These are phyloP conservation scores for Boletellus ananas DNA, from an alignment of 768 basidiomycete species.

Conservation along the genomic window DNA sequence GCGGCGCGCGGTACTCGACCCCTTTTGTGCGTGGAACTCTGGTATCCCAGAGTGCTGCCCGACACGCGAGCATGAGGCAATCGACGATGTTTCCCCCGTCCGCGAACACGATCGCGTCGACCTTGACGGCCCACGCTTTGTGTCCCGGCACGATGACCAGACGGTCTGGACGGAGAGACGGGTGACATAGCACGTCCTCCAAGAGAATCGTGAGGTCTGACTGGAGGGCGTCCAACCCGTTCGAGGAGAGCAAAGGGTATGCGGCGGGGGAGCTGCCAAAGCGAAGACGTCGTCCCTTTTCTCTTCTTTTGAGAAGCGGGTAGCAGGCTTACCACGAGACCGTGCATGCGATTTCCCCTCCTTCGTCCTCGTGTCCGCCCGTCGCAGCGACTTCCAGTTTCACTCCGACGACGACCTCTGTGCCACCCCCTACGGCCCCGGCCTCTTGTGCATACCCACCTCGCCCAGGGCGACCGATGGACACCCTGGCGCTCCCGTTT, in stretches of 20 bases:
- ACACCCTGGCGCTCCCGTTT: slow-evolving; percentile 78
- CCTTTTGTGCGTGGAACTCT: slow-evolving; percentile 70
- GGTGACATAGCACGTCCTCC: slow-evolving; percentile 61
- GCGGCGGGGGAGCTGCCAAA: slow-evolving; percentile 69
- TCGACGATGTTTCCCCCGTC: slow-evolving; percentile 77
- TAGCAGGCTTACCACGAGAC: slow-evolving; percentile 67
- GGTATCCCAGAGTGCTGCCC: slow-evolving; percentile 78
- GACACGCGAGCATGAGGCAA: slow-evolving; percentile 72
- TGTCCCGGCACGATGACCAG: slow-evolving; percentile 54
- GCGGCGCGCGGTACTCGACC: slow-evolving; percentile 59
- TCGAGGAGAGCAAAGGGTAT: slow-evolving; percentile 63
- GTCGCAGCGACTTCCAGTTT: slow-evolving; percentile 71
- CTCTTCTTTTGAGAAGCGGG: no score
- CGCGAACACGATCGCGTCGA: slow-evolving; percentile 71
- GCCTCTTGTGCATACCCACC: slow-evolving; percentile 75
- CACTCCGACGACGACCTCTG: slow-evolving; percentile 73
- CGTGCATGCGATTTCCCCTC: slow-evolving; percentile 60
- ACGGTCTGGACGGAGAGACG: slow-evolving; percentile 62
- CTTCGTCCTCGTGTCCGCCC: slow-evolving; percentile 47
- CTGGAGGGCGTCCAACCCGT: slow-evolving; percentile 71
- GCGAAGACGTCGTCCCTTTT: slow-evolving; percentile 34
- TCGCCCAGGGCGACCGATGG: slow-evolving; percentile 62
- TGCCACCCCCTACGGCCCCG: slow-evolving; percentile 69
- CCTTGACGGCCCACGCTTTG: slow-evolving; percentile 72
- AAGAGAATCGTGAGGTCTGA: slow-evolving; percentile 65